These are phyloP conservation scores for Rhipidocladum racemiflorum DNA, from an alignment of 176 grass and related monocot species.

Conservation along the genomic window DNA sequence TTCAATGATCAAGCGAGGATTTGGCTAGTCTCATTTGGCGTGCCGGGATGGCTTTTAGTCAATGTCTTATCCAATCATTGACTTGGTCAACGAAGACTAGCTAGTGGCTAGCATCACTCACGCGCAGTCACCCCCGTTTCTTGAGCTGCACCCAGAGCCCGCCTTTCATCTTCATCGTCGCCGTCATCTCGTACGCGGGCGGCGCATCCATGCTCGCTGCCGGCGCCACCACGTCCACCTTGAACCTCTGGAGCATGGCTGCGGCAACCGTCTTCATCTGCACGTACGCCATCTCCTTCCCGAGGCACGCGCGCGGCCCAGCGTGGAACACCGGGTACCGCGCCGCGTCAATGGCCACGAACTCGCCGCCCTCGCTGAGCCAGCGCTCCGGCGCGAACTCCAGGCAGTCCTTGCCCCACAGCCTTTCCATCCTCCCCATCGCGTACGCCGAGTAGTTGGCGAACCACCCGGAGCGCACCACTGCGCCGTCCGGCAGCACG, in stretches of 20 bases:
- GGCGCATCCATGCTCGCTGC: background rate
- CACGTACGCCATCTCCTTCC: slow-evolving; percentile 80
- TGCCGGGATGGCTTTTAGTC: background rate
- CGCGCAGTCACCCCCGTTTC: slow-evolving; percentile 7
- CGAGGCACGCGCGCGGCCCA: slow-evolving; percentile 57
- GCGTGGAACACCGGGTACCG: slow-evolving; percentile 62
- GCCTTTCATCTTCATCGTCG: slow-evolving; percentile 51
- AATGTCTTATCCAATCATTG: background rate
- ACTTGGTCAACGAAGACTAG: background rate
- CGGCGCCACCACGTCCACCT: slow-evolving; percentile 8
- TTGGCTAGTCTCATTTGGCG: background rate
- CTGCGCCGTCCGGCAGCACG: slow-evolving; percentile 57
- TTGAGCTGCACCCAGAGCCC: slow-evolving; percentile 38
- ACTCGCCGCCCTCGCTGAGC: slow-evolving; percentile 45
- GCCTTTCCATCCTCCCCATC: slow-evolving; percentile 59
- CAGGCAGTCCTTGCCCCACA: slow-evolving; percentile 49
- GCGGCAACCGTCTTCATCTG: slow-evolving; percentile 77
- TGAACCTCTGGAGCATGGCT: slow-evolving; percentile 43
- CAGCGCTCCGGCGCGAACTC: slow-evolving; percentile 69
- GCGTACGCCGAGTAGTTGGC: slow-evolving; percentile 55
- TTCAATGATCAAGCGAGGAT: background rate
- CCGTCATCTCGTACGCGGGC: slow-evolving; percentile 52
- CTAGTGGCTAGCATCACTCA: background rate
- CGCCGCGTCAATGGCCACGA: slow-evolving; percentile 34
- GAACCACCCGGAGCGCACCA: slow-evolving; percentile 49